Evolutionary conservation across 148 eudicot species (phyloP).

Genomic region (Fagopyrum esculentum): DNA sequence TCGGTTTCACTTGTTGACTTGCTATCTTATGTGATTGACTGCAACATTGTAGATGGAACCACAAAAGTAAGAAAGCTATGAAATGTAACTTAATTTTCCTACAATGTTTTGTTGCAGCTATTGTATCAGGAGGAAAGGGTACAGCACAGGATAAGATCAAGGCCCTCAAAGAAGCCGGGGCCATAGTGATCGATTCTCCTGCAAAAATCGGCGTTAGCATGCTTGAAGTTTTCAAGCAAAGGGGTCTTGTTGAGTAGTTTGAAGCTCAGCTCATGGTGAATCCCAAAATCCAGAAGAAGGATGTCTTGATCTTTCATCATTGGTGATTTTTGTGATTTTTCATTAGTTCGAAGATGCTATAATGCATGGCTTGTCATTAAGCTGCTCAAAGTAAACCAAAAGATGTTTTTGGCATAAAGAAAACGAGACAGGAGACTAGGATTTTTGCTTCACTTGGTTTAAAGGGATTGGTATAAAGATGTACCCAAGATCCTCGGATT

Average conservation of each 20-base stretch:
- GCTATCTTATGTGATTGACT: background rate
- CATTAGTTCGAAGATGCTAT: slow-evolving; percentile 3
- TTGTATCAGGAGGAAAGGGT: slow-evolving; percentile 96
- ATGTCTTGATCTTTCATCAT: background rate
- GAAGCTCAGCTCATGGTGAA: background rate
- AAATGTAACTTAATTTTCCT: background rate
- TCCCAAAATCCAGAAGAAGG: background rate
- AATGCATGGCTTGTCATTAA: slow-evolving; percentile 1
- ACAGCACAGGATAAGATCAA: slow-evolving; percentile 95
- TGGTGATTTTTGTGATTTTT: background rate
- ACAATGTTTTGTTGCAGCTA: slow-evolving; percentile 50
- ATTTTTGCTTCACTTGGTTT: background rate
- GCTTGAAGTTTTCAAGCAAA: slow-evolving; percentile 84
- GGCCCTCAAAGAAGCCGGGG: slow-evolving; percentile 81
- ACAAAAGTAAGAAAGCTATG: background rate
- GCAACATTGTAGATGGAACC: background rate
- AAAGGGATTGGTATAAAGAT: background rate
- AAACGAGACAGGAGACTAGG: background rate
- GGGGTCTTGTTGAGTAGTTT: slow-evolving; percentile 58
- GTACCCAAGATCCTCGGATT: background rate
- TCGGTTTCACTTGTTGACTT: background rate
- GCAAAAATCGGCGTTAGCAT: slow-evolving; percentile 87
- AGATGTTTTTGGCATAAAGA: background rate
- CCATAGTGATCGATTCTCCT: slow-evolving; percentile 90
- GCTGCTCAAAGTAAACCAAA: background rate